Conservation (phyloP, 2,329 filamentous ascomycete species). For the Microcyclospora pomicola region DNA sequence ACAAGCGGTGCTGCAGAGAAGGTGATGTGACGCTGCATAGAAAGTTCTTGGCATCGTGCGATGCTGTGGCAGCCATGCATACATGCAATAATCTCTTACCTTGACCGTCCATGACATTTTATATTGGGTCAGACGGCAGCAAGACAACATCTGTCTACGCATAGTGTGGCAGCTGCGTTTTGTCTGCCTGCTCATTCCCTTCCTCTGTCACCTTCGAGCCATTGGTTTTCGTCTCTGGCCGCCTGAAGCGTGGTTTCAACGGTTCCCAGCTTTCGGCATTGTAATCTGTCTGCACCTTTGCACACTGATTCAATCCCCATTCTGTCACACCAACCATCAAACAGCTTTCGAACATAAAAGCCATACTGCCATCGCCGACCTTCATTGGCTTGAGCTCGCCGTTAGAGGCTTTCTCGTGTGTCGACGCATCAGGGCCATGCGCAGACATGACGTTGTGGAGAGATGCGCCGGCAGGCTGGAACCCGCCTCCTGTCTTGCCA, state of each 20-base stretch:
- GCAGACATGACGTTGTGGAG: slow-evolving; percentile 33
- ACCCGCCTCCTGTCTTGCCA: slow-evolving; percentile 42
- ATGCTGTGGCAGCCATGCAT: too few species aligned
- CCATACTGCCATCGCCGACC: slow-evolving; percentile 48
- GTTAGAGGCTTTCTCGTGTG: slow-evolving; percentile 42
- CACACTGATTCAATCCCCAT: slow-evolving; percentile 56
- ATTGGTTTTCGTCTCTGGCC: slow-evolving; percentile 4
- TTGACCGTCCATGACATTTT: too few species aligned
- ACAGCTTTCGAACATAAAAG: slow-evolving; percentile 57
- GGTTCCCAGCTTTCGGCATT: slow-evolving; percentile 67
- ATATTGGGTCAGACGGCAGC: too few species aligned
- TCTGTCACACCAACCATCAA: slow-evolving; percentile 59
- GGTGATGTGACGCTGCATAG: too few species aligned
- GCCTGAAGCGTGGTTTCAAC: slow-evolving; percentile 32
- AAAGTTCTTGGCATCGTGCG: too few species aligned
- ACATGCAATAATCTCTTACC: too few species aligned
- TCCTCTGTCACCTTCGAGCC: too few species aligned
- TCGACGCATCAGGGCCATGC: slow-evolving; percentile 44
- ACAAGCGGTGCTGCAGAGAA: too few species aligned
- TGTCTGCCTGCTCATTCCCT: too few species aligned
- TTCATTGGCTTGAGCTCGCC: slow-evolving; percentile 42
- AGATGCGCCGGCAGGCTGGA: slow-evolving; percentile 46
- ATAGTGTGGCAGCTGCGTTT: too few species aligned
- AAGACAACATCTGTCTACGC: too few species aligned
- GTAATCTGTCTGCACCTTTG: slow-evolving; percentile 59